Evolutionary conservation across 805 yeast genomes (phyloP), one percentile per base, ranked within the genome.

Genomic region (Huiozyma sinensis): DNA sequence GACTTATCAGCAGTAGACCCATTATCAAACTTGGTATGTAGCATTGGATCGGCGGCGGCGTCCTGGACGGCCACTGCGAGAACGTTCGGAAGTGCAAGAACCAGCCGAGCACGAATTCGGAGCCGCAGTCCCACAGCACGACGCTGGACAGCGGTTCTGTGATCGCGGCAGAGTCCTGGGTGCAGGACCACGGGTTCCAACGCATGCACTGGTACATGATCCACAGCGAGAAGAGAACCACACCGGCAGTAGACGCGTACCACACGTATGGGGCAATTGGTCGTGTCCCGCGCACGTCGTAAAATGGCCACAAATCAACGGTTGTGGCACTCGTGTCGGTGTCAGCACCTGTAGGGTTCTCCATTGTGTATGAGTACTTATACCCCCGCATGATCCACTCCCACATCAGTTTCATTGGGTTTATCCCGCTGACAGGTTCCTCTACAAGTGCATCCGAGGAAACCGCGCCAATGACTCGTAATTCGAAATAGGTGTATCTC

Each of bases 101-200:
- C 65, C 65, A 61, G 7, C 62, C 66, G 6, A 54, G 6, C 17
- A 47, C 29, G 13, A 48, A 51, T 41, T 60, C 60, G 1, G 46
- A 1, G 3, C 54, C 49, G 32, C 48, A 43, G 17, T 52, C 53
- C 32, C 43, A 29, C 28, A 50, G 49, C 11, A 54, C 34, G 13
- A 36, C 8, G 5, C 29, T 28, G 28, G 39, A n/a, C 10, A 44
- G n/a, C 12, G 42, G 35, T 37, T 27, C n/a, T n/a, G 17, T 11
- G 6, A 35, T 4, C 7, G n/a, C 27, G n/a, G 38, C 27, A 2
- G 34, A 8, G 1, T 27, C 29, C 5, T 28, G 28, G 11, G 11
- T 13, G 24, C 4, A 17, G 13, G 37, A 39, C 52, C 52, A 54
- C 5, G 55, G 57, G 39, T 51, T 51, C 54, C 56, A 56, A 6